Evolutionary conservation across 202 grass and related monocot genomes (phyloP), one percentile per base, ranked within the genome.

Genomic region (Zizania palustris): DNA sequence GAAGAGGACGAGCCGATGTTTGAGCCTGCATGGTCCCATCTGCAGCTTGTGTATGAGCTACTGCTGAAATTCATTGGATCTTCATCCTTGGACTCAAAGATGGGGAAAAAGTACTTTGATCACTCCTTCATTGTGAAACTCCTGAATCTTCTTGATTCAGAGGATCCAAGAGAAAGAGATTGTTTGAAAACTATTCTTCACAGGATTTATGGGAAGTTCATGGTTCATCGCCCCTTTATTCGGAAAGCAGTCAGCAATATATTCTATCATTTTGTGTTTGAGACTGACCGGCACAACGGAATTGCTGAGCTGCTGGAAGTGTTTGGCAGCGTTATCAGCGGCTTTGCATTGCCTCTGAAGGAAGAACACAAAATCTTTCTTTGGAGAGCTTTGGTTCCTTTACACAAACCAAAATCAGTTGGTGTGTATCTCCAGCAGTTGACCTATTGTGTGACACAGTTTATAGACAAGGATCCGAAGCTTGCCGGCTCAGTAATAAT

Each of bases 361-460:
- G 94, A 97, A 71, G 94, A 97, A 41, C 94, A 97, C 80, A 97
- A 97, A 59, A 92, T 97, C 12, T 97, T 97, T 74, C 89, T 97
- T 0, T 90, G 75, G 82, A 91, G 70, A 46, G 89, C 90, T 74
- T 55, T 97, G 13, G 55, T 97, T 69, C 94, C 94, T 34, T 65
- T 97, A 41, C 94, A 97, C 66, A 97, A 93, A 80, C 94, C 91
- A 0, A 97, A 92, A 55, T 78, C 82, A 39, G 82, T 97, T 40
- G 94, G 94, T 16, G 35, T 92, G 57, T 97, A 92, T 88, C 89
- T 97, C 63, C 94, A 97, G 79, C 94, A 97, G 80, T 50, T 97
- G 70, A 97, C 91, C 6, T 97, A 93, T 57, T 93, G 91, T 39
- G 91, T 97, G 49, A 87, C 90, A 37, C 94, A 97, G 48, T 97